Base-by-base conservation (phyloP, 352 stramenopile genomes). In the Globisporangium paroecandrum region DNA sequence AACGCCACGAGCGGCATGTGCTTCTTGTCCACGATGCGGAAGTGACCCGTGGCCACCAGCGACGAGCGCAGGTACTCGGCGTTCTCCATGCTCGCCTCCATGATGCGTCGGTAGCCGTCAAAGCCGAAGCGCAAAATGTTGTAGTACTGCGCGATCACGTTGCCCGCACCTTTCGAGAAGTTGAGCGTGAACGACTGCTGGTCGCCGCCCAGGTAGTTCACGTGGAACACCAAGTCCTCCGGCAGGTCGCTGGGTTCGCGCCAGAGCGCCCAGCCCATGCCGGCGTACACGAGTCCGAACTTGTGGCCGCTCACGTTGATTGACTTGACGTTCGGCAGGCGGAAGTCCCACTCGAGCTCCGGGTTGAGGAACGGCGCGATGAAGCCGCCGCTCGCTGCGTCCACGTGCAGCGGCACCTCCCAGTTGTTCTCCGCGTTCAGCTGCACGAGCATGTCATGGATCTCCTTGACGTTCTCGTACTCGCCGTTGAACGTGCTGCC, bases 261-360 rank as follows among this genome's bases (percentile, higher is more conserved):
- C 84, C 93, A 98, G 10, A 97, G 69, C 3, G 95, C 87, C 91
- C 91, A 98, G 49, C 93, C 93, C 75, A 97, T 98, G 32, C 93
- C 93, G n/a, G 89, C 91, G 68, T 97, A 97, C 56, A 95, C 89
- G 29, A 98, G 83, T 1, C 93, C 93, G 73, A 98, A 98, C 71
- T 98, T 98, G 82, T 98, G 93, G 55, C 93, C 93, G 58, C 89
- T 97, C n/a, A 94, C 88, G 66, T 97, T 98, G 69, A 98, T 97
- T 32, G 85, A 96, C 74, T 97, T 95, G 70, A 97, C 91, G 59
- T 95, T 93, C 3, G 91, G 90, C 12, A 97, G 70, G 47, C 89
- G 83, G 70, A 97, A 97, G 76, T 97, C 91, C 91, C 91, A 97
- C 61, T 85, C 77, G 34, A 97, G 78, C 29, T 97, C 89, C 0